Evolutionary conservation across 352 stramenopile genomes (phyloP), one percentile per base, ranked within the genome.

Genomic region (Globisporangium abappressorium): DNA sequence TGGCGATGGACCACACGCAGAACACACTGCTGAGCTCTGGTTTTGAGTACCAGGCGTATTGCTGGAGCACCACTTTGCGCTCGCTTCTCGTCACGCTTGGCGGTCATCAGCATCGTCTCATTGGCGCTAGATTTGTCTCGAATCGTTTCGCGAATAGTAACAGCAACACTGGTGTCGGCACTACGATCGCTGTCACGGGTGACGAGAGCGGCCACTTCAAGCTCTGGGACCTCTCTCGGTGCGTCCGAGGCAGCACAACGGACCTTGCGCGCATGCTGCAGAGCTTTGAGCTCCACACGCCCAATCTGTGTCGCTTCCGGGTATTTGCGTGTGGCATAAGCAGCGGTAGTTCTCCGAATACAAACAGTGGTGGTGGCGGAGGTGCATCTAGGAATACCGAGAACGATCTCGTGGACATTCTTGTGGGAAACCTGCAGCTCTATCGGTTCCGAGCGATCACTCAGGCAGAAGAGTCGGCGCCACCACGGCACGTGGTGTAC

Each of bases 1-100:
- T 84, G 24, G 80, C 84, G 20, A 72, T 95, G 9, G 85, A 91
- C 53, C 93, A 81, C 38, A 64, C 69, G 26, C 70, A 90, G 24
- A 74, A 72, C 4, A 51, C 92, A 5, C 60, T 96, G 8, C 62
- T 96, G 9, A 93, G 79, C 64, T 89, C 76, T 6, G 89, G 87
- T 0, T 96, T 95, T 53, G 89, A 96, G 60, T 84, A 95, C 57
- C 80, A 92, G 68, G 84, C 86, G 5, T 91, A 91, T 30, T 89
- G 86, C 64, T 96, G 89, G 89, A 90, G 80, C 61, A 64, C 93
- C 20, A 28, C 77, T 1, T 76, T 75, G 41, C 69, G 77, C 34
- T 72, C 70, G 2, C 69, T 90, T 4, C 74, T 93, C 15, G 81
- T 82, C 1, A 87, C 77, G 26, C 55, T 94, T 15, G 71, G 68